Conservation (phyloP, 345 rosid genomes). For the Erucastrum elatum region DNA sequence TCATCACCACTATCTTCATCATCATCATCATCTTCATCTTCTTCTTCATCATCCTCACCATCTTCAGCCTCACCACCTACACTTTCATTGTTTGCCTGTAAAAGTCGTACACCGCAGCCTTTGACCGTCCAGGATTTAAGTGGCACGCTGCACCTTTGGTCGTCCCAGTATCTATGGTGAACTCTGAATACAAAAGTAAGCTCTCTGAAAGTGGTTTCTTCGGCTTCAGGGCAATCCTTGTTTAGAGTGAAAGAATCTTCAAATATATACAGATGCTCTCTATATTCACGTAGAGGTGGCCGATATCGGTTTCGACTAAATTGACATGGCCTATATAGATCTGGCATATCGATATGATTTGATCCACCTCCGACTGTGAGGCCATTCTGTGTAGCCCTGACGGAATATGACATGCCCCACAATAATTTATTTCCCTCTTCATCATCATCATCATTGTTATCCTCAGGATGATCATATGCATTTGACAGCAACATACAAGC, state of each 20-base stretch:
- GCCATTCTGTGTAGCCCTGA: background rate
- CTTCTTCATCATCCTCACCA: no score
- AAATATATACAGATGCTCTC: background rate
- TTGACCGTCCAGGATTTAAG: no score
- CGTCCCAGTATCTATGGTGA: background rate
- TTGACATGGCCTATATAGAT: no score
- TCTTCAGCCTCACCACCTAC: no score
- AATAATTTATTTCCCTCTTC: no score
- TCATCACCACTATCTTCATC: no score
- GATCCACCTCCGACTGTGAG: background rate
- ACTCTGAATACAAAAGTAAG: background rate
- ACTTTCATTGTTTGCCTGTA: no score
- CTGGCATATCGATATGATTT: background rate
- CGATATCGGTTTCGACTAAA: no score
- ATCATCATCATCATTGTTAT: no score
- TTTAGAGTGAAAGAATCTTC: slow-evolving; percentile 7
- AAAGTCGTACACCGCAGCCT: no score
- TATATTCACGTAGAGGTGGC: background rate
- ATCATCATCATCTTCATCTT: no score
- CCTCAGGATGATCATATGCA: no score
- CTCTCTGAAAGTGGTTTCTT: background rate
- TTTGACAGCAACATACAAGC: slow-evolving; percentile 17
- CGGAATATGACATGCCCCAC: background rate
- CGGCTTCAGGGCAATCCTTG: background rate
- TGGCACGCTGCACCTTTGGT: background rate